These are phyloP conservation scores for Ormosia emarginata DNA, from an alignment of 306 rosid genomes.

Conservation along the genomic window DNA sequence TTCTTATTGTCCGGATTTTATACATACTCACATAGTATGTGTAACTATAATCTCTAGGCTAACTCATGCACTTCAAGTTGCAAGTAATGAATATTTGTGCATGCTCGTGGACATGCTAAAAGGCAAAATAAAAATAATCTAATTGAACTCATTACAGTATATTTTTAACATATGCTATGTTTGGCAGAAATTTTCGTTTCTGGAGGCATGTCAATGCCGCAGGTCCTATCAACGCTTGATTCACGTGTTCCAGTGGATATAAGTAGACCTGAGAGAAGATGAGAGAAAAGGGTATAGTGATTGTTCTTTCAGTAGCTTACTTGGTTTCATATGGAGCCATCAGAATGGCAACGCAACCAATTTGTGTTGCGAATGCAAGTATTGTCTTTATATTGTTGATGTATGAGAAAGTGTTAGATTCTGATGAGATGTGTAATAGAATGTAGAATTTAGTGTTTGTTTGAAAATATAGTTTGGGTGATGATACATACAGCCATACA, in stretches of 20 bases:
- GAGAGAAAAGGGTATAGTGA: conserved; percentile 32
- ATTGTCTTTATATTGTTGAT: conserved; percentile 25
- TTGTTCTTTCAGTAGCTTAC: conserved; percentile 17
- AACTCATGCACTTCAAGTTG: neutral
- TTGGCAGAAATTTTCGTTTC: conserved; percentile 94
- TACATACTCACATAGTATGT: neutral
- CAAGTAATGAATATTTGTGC: neutral
- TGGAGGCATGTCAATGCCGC: conserved; percentile 99
- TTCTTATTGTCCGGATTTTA: neutral
- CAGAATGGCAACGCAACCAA: conserved; percentile 23
- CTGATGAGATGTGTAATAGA: conserved; percentile 42
- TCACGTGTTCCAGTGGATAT: conserved; percentile 48
- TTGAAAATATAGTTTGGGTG: conserved; percentile 42
- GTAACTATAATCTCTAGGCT: neutral
- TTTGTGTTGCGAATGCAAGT: conserved; percentile 11
- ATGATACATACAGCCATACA: conserved; percentile 23
- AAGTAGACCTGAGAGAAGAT: conserved; percentile 54
- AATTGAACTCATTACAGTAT: neutral
- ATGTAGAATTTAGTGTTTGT: conserved; percentile 45
- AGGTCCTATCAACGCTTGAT: conserved; percentile 70
- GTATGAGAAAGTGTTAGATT: conserved; percentile 25
- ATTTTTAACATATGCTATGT: neutral
- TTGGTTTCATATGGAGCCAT: conserved; percentile 29
- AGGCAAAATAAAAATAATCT: neutral
- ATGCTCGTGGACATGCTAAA: neutral